Conservation (phyloP, 495 filamentous ascomycete genomes). For the Coniosporium apollinis region DNA sequence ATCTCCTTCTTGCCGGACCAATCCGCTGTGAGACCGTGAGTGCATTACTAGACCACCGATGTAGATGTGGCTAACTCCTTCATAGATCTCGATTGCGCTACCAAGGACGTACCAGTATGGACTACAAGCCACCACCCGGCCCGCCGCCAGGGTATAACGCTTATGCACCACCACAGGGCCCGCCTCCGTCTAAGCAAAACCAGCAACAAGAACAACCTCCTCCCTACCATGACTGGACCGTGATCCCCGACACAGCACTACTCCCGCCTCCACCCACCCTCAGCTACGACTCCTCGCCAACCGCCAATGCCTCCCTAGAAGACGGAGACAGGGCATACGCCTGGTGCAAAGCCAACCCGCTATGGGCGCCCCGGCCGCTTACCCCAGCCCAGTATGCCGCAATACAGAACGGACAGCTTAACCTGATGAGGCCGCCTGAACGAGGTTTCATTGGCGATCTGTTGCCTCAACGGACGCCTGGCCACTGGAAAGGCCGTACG, state of each 20-base stretch:
- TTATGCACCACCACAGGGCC: constrained; percentile 12
- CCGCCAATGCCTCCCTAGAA: constrained; percentile 53
- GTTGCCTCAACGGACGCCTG: constrained; percentile 13
- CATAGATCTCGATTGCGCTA: constrained; percentile 5
- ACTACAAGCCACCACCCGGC: constrained; percentile 13
- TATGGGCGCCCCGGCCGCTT: constrained; percentile 36
- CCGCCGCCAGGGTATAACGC: constrained; percentile 11
- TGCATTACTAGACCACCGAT: no score
- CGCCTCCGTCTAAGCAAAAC: constrained; percentile 11
- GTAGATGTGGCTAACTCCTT: no score
- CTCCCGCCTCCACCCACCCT: constrained; percentile 70
- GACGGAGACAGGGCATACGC: constrained; percentile 56
- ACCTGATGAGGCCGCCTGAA: constrained; percentile 29
- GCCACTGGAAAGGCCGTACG: constrained; percentile 31
- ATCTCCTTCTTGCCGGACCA: constrained; percentile 10
- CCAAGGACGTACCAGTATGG: not conserved
- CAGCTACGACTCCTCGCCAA: constrained; percentile 46
- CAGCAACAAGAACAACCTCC: constrained; percentile 20
- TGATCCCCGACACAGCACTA: constrained; percentile 60
- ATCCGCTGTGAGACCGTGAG: no score
- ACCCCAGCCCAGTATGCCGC: constrained; percentile 27
- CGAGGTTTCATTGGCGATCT: constrained; percentile 34
- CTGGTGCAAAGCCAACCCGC: constrained; percentile 50
- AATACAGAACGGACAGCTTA: constrained; percentile 28
- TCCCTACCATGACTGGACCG: constrained; percentile 63